Conservation (phyloP, 2,329 filamentous ascomycete genomes). For the Scolecobasidium constrictum region DNA sequence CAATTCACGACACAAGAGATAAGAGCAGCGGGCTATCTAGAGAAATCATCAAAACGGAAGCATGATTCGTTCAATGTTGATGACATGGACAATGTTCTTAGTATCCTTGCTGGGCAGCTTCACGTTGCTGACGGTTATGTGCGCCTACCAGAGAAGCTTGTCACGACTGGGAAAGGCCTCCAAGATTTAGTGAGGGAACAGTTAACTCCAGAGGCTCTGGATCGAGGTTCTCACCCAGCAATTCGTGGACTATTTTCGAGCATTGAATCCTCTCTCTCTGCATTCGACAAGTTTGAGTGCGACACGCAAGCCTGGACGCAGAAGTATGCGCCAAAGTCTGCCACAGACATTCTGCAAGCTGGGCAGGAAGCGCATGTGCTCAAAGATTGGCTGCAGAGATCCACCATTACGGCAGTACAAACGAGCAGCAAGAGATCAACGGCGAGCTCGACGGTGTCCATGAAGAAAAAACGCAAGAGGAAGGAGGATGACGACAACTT, state of each 20-base stretch:
- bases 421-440: slow-evolving; percentile 37
- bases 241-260: slow-evolving; percentile 48
- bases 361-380: slow-evolving; percentile 61
- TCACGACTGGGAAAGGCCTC: slow-evolving; percentile 1
- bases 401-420: slow-evolving; percentile 69
- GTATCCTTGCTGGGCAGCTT: too few relatives aligned
- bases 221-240: slow-evolving; percentile 39
- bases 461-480: slow-evolving; percentile 47
- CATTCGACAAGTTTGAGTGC: slow-evolving; percentile 70
- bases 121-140: too few relatives aligned
- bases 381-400: slow-evolving; percentile 67
- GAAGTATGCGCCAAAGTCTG: slow-evolving; percentile 67
- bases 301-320: slow-evolving; percentile 66
- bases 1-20: background rate
- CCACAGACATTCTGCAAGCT: slow-evolving; percentile 63
- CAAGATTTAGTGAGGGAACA: background rate
- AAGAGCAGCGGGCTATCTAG: background rate
- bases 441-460: slow-evolving; percentile 10
- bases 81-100: background rate
- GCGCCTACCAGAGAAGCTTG: background rate
- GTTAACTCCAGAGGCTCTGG: slow-evolving; percentile 1
- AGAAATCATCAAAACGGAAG: background rate
- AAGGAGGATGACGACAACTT: slow-evolving; percentile 68
- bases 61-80: background rate
- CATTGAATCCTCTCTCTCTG: slow-evolving; percentile 54